A percentile compares a stretch with the other conserved stretches of the same genome.
These are phyloP conservation scores for Tulasnella sp. DNA, from an alignment of 768 basidiomycete genomes.

Conservation along the genomic window DNA sequence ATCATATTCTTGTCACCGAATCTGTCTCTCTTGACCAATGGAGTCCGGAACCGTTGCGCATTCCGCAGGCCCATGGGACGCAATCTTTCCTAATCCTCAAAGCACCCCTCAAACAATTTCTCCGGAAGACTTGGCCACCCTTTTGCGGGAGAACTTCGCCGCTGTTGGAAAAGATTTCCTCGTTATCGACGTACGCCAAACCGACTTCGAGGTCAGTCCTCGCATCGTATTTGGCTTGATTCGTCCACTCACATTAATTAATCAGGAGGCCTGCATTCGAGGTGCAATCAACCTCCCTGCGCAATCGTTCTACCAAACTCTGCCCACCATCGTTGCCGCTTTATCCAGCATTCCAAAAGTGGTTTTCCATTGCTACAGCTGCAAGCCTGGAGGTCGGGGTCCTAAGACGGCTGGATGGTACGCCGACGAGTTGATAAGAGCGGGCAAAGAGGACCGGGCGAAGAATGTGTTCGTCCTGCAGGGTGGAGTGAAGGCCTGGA, in stretches of 20 bases:
- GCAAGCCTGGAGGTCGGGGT: constrained; percentile 9
- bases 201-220: constrained; percentile 42
- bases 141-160: not conserved
- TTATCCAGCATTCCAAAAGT: constrained; percentile 36
- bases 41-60: no score
- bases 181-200: constrained; percentile 42
- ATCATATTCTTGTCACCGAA: no score
- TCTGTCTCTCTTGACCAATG: no score
- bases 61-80: no score
- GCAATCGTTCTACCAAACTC: constrained; percentile 44
- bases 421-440: constrained; percentile 3
- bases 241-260: not conserved
- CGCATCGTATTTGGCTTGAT: not conserved
- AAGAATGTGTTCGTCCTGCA: constrained; percentile 4
- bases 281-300: constrained; percentile 47
- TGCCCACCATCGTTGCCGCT: constrained; percentile 39
- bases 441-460: not conserved
- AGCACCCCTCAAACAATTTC: no score
- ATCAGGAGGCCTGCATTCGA: constrained; percentile 35
- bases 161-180: constrained; percentile 36
- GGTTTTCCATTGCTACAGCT: constrained; percentile 31
- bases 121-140: not conserved
- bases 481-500: constrained; percentile 16
- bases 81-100: no score
- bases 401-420: constrained; percentile 27